Conservation (phyloP, 352 stramenopile genomes). For the Halophytophthora polymorphica region DNA sequence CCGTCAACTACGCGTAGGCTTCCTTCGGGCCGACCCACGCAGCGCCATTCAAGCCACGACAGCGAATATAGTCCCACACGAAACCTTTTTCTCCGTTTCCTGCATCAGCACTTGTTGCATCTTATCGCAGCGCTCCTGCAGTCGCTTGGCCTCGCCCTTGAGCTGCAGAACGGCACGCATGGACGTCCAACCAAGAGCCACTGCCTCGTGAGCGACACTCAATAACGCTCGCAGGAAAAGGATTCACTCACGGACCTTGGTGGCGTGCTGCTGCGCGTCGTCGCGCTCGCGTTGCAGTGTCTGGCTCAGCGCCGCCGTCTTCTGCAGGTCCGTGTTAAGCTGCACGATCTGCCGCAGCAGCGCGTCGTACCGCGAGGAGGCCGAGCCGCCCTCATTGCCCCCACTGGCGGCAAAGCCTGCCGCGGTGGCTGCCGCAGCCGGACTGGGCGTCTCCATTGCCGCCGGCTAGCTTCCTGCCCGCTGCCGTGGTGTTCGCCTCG, state of each 20-base stretch:
- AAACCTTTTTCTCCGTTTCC: slow-evolving; percentile 78
- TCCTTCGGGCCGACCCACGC: background rate
- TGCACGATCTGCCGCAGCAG: slow-evolving; percentile 82
- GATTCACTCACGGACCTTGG: slow-evolving; percentile 28
- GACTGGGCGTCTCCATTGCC: background rate
- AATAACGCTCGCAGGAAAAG: background rate
- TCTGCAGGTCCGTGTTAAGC: slow-evolving; percentile 80
- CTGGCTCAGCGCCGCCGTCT: slow-evolving; percentile 79
- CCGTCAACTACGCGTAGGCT: too few species aligned
- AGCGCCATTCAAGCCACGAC: background rate
- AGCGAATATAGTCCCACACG: background rate
- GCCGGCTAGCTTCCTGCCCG: background rate
- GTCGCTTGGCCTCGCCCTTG: slow-evolving; percentile 54
- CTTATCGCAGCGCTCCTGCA: slow-evolving; percentile 80
- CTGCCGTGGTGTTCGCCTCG: background rate
- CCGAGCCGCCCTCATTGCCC: background rate
- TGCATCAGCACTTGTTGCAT: slow-evolving; percentile 75
- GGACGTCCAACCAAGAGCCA: background rate
- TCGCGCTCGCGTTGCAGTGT: slow-evolving; percentile 76
- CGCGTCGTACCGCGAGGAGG: slow-evolving; percentile 58
- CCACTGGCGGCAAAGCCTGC: slow-evolving; percentile 5
- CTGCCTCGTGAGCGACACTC: background rate
- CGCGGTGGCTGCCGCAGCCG: slow-evolving; percentile 1
- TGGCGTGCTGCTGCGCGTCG: slow-evolving; percentile 53
- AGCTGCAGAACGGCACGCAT: slow-evolving; percentile 27